Evolutionary conservation across 176 grass and related monocot species (phyloP).

Genomic region (Oryza nivara): DNA sequence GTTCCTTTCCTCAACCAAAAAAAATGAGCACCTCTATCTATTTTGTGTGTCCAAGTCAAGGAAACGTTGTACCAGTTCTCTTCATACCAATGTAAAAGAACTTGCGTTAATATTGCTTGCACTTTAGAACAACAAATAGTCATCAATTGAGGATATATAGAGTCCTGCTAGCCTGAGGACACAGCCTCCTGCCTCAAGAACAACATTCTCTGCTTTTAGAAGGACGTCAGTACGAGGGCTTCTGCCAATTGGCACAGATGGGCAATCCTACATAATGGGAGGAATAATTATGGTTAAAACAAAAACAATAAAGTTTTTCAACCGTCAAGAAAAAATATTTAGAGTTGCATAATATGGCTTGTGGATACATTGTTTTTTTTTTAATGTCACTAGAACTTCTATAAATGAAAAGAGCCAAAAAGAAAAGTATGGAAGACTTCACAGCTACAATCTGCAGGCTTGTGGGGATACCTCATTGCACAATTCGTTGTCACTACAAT

Average conservation of each 20-base stretch:
- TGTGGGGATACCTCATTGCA: conserved; percentile 71
- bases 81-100: conserved; percentile 1
- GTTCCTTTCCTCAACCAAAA: conserved; percentile 85
- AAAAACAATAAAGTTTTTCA: background rate
- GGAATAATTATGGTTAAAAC: conserved; percentile 3
- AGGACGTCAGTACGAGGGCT: conserved; percentile 86
- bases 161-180: conserved; percentile 92
- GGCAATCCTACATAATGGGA: conserved; percentile 55
- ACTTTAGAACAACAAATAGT: background rate
- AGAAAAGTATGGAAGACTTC: background rate
- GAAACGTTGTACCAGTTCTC: conserved; percentile 34
- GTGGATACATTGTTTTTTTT: background rate
- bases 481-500: conserved; percentile 69
- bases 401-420: background rate
- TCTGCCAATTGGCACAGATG: conserved; percentile 75
- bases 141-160: conserved; percentile 78
- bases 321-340: conserved; percentile 2
- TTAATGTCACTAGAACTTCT: background rate
- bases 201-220: conserved; percentile 79
- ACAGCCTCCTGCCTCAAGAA: conserved; percentile 75
- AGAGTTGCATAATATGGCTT: conserved; percentile 7
- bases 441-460: conserved; percentile 7
- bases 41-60: conserved; percentile 79
- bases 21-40: conserved; percentile 88
- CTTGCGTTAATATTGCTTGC: conserved; percentile 17